Conservation (phyloP, 2,329 filamentous ascomycete species). For the Pyrenophora seminiperda region DNA sequence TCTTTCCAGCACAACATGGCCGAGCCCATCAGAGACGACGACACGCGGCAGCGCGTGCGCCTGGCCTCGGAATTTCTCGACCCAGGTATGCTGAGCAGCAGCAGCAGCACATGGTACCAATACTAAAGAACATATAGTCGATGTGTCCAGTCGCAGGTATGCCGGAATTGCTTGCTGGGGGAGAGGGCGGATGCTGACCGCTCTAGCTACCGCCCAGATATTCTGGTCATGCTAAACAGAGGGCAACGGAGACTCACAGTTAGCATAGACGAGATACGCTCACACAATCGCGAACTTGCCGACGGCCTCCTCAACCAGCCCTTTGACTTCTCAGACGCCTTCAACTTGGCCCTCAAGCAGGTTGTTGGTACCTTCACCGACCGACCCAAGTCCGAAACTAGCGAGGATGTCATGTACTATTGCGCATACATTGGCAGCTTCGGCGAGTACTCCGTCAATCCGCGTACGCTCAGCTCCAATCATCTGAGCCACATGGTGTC, state of each 20-base stretch:
- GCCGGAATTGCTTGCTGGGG: constrained; percentile 14
- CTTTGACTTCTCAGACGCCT: constrained; percentile 86
- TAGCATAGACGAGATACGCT: constrained; percentile 83
- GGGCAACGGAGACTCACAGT: constrained; percentile 63
- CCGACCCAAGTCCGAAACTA: constrained; percentile 74
- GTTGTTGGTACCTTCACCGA: constrained; percentile 81
- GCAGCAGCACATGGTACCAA: not conserved
- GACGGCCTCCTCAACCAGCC: constrained; percentile 79
- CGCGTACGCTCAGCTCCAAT: constrained; percentile 83
- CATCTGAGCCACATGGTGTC: constrained; percentile 97
- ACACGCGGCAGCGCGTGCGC: constrained; percentile 79
- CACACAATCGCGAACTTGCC: constrained; percentile 83
- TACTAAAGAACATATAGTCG: constrained; percentile 52
- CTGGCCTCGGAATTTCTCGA: constrained; percentile 92
- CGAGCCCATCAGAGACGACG: constrained; percentile 73
- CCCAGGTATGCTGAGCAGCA: constrained; percentile 67
- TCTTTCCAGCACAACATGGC: constrained; percentile 25
- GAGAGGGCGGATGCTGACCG: constrained; percentile 28
- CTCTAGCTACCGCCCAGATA: constrained; percentile 85
- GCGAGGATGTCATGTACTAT: constrained; percentile 83
- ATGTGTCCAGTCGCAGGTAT: constrained; percentile 62
- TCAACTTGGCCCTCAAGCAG: constrained; percentile 87
- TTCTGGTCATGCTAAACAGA: constrained; percentile 74
- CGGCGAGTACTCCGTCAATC: constrained; percentile 92
- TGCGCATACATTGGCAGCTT: constrained; percentile 98